A percentile compares a stretch with the other conserved stretches of the same genome.
These are phyloP conservation scores for Pichia sp. DNA, from an alignment of 1,139 yeast species.

Conservation along the genomic window DNA sequence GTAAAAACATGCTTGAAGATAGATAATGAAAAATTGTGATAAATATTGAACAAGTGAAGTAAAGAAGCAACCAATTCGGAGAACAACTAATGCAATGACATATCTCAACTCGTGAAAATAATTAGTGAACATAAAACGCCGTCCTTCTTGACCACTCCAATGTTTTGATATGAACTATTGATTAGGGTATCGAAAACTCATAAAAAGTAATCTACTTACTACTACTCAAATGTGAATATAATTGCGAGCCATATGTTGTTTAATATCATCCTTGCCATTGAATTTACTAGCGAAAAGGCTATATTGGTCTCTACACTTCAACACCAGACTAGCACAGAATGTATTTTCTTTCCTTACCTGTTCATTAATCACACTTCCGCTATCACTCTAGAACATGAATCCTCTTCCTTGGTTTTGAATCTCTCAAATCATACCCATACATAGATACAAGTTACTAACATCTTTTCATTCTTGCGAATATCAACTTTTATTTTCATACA, in stretches of 20 bases:
- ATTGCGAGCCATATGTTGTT: neutral
- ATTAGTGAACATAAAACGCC: too few species aligned
- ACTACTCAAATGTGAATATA: neutral
- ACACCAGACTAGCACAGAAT: neutral
- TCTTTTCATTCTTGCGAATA: neutral
- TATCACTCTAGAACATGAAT: neutral
- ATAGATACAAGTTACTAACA: slow-evolving; percentile 19
- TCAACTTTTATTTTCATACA: slow-evolving; percentile 26
- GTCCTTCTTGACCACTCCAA: too few species aligned
- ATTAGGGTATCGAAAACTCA: neutral
- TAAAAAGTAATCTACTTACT: neutral
- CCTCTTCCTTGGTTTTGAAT: neutral
- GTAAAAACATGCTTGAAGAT: too few species aligned
- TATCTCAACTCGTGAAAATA: too few species aligned
- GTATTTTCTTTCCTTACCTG: neutral
- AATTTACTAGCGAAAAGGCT: too few species aligned
- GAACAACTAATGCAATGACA: too few species aligned
- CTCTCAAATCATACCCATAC: too few species aligned
- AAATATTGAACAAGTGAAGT: neutral
- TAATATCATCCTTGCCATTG: too few species aligned
- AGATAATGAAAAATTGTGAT: too few species aligned
- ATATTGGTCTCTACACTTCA: neutral
- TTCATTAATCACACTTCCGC: neutral
- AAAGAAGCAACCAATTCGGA: neutral
- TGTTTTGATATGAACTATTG: too few species aligned